Evolutionary conservation across 306 rosid species (phyloP), one percentile per base, ranked within the genome.

Genomic region (Trichosanthes cucumerina): DNA sequence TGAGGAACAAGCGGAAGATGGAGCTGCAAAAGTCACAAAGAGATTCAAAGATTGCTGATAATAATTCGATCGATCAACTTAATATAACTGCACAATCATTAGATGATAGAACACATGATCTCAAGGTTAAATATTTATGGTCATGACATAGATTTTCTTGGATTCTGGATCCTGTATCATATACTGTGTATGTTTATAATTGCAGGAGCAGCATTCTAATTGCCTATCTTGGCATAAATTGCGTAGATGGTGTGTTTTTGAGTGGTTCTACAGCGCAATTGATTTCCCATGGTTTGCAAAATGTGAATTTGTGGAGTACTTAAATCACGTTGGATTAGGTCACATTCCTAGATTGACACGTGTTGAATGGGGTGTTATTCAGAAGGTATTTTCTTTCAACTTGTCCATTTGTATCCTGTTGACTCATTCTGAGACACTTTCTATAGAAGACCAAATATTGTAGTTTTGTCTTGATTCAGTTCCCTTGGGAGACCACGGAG

Each of bases 241-340:
- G 54, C 96, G 92, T 77, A 87, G 89, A 84, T 92, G 97, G 97
- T 92, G 96, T 85, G 82, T 87, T 79, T 92, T 87, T 87, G 99
- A 95, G 86, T 95, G 97, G 97, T 92, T 95, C 85, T 95, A 95
- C 70, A 92, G 97, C 87, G 97, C 97, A 78, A 91, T 95, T 7
- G 99, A 95, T 86, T 92, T 85, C 82, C 99, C 96, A 38, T 95
- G 99, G 99, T 95, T 95, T 84, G 90, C 96, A 9, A 95, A 92
- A 85, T 88, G 89, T 82, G 98, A 95, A 88, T 95, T 95, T 78
- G 82, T 86, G 74, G 98, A 95, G 82, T 95, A 92, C 93, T 86
- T 95, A 80, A 86, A 90, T 83, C 97, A 95, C 24, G 97, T 92
- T 84, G 99, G 97, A 83, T 82, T 95, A 81, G 99, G 97, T 82